Percentiles rank a stretch among this genome's conserved stretches.
These are phyloP conservation scores for Brassica rapa DNA, from an alignment of 345 rosid species.

Conservation along the genomic window DNA sequence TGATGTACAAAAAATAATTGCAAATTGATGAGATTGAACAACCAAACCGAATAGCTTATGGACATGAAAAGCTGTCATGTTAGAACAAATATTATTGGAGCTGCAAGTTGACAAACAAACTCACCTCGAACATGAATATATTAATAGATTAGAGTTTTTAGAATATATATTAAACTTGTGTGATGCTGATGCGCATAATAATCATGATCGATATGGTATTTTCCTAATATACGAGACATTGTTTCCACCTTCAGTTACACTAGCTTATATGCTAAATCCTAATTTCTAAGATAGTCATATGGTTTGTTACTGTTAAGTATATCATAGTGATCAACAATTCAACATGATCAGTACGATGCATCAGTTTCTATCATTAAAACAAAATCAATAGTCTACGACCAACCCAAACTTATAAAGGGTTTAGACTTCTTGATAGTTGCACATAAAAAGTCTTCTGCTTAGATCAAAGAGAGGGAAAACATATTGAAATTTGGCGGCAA, in stretches of 20 bases:
- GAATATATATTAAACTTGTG: not conserved
- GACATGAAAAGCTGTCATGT: conserved; percentile 25
- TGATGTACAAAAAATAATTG: conserved; percentile 16
- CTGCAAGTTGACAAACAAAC: conserved; percentile 32
- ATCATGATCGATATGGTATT: not conserved
- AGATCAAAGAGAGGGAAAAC: not conserved
- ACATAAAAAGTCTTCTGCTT: not conserved
- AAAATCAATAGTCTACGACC: not conserved
- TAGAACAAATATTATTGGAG: not conserved
- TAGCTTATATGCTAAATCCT: not conserved
- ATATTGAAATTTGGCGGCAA: not conserved
- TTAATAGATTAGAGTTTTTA: conserved; percentile 3
- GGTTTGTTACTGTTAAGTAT: not conserved
- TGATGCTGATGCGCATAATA: not conserved
- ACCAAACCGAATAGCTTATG: not conserved
- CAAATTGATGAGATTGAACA: conserved; percentile 10
- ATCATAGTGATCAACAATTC: not conserved
- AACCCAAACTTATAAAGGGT: not conserved
- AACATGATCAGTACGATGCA: not conserved
- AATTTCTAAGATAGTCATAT: not conserved
- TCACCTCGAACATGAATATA: conserved; percentile 6
- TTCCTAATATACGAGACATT: not conserved
- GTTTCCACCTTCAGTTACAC: not conserved
- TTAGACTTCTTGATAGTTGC: not conserved
- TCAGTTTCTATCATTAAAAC: not conserved